Percentiles rank a stretch among this genome's conserved stretches.
Evolutionary conservation across 805 yeast genomes (phyloP).

Genomic region (Scheffersomyces lignosus): DNA sequence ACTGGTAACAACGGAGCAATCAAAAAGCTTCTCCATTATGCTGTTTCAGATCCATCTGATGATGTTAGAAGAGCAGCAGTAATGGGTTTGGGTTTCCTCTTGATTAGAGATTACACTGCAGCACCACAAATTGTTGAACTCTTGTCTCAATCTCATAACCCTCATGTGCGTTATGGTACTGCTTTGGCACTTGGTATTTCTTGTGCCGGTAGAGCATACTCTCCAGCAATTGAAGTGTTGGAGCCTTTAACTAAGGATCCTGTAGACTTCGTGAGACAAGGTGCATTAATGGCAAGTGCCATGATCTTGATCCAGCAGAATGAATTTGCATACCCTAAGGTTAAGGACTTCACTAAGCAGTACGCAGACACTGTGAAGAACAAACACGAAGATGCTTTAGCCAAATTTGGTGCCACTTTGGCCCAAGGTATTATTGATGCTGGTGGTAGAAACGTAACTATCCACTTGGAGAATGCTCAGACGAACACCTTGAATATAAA

Average conservation of each 20-base stretch:
- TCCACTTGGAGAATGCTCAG: conserved; percentile 81
- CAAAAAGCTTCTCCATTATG: conserved; percentile 81
- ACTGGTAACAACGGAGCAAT: conserved; percentile 90
- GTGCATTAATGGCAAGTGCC: conserved; percentile 89
- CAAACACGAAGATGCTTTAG: conserved; percentile 94
- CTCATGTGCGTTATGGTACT: conserved; percentile 97
- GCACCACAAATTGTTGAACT: conserved; percentile 95
- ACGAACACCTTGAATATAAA: conserved; percentile 88
- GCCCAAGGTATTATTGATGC: conserved; percentile 98
- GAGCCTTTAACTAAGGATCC: conserved; percentile 93
- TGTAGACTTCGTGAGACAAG: conserved; percentile 97
- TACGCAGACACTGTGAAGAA: conserved; percentile 75
- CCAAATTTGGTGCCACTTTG: conserved; percentile 95
- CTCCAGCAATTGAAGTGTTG: conserved; percentile 86
- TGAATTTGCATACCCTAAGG: conserved; percentile 78
- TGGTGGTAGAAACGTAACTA: conserved; percentile 97
- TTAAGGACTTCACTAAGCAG: conserved; percentile 70
- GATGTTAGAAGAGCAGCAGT: conserved; percentile 97
- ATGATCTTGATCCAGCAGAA: conserved; percentile 89
- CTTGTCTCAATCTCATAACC: conserved; percentile 91
- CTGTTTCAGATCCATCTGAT: conserved; percentile 95
- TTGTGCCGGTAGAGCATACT: conserved; percentile 91
- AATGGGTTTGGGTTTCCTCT: conserved; percentile 83
- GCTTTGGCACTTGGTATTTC: conserved; percentile 96
- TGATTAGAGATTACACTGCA: conserved; percentile 86